Percentiles rank a stretch among this genome's conserved stretches.
These are phyloP conservation scores for Stemphylium lycopersici DNA, from an alignment of 2,329 filamentous ascomycete species.

Conservation along the genomic window DNA sequence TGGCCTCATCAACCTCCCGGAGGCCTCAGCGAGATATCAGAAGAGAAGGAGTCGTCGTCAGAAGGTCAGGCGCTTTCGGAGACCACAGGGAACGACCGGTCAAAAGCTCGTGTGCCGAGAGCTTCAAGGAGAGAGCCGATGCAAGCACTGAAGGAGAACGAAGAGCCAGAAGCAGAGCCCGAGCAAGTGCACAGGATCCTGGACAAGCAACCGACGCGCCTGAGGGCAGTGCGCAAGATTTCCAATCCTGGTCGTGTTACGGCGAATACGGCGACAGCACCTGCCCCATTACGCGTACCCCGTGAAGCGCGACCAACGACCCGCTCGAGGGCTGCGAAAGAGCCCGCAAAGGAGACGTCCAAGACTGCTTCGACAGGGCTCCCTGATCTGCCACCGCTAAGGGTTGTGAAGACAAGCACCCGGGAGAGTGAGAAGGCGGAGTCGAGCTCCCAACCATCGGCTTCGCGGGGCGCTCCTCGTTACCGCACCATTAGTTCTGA, in stretches of 20 bases:
- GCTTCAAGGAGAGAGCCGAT: slow-evolving; percentile 29
- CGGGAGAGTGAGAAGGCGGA: slow-evolving; percentile 29
- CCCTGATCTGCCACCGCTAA: slow-evolving; percentile 34
- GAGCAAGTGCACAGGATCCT: slow-evolving; percentile 37
- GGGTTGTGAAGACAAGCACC: slow-evolving; percentile 26
- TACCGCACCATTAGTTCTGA: slow-evolving; percentile 35
- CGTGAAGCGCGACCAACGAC: slow-evolving; percentile 36
- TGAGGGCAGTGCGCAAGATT: slow-evolving; percentile 45
- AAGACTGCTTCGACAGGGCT: slow-evolving; percentile 32
- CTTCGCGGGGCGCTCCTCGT: slow-evolving; percentile 26
- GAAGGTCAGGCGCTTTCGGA: slow-evolving; percentile 51
- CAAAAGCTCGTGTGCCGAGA: slow-evolving; percentile 34
- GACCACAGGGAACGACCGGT: slow-evolving; percentile 54
- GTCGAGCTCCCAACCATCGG: slow-evolving; percentile 23
- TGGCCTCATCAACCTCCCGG: slow-evolving; percentile 43
- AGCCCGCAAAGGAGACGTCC: slow-evolving; percentile 25
- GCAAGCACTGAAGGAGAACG: slow-evolving; percentile 47
- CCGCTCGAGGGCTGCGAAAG: slow-evolving; percentile 34
- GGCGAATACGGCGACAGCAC: slow-evolving; percentile 36
- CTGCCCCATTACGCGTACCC: slow-evolving; percentile 38
- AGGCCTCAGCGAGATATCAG: slow-evolving; percentile 48
- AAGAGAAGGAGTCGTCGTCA: slow-evolving; percentile 49
- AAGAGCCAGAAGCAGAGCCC: slow-evolving; percentile 36
- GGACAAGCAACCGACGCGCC: slow-evolving; percentile 46
- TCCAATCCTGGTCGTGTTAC: slow-evolving; percentile 43